Conservation (phyloP, 176 grass and related monocot genomes). For the Tillandsia fasciculata region DNA sequence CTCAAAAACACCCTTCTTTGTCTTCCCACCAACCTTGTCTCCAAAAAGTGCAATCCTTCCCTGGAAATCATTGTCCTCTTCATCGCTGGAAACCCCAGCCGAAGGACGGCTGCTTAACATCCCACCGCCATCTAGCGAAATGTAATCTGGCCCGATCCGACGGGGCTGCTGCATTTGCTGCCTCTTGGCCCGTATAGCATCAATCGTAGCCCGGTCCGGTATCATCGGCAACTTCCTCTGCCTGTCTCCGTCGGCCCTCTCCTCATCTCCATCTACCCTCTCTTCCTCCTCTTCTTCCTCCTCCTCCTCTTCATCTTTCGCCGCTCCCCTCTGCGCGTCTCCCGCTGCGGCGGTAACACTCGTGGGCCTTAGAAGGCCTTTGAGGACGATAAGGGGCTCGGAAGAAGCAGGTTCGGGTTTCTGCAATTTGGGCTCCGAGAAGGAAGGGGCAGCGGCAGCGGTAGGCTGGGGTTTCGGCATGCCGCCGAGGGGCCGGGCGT, state of each 20-base stretch:
- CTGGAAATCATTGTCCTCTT: slow-evolving; percentile 61
- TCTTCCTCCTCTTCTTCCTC: slow-evolving; percentile 35
- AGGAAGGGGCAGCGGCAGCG: slow-evolving; percentile 1
- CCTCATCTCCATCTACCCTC: slow-evolving; percentile 15
- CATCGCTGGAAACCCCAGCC: slow-evolving; percentile 64
- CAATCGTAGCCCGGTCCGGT: slow-evolving; percentile 71
- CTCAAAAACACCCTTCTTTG: slow-evolving; percentile 54
- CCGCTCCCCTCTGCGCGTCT: slow-evolving; percentile 21
- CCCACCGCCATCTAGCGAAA: slow-evolving; percentile 68
- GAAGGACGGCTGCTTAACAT: slow-evolving; percentile 55
- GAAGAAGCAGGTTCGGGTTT: slow-evolving; percentile 11
- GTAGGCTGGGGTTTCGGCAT: slow-evolving; percentile 31
- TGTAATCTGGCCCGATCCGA: slow-evolving; percentile 65
- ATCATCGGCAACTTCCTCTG: slow-evolving; percentile 39
- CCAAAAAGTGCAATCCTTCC: slow-evolving; percentile 65
- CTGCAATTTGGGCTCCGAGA: slow-evolving; percentile 18
- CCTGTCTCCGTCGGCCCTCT: slow-evolving; percentile 7
- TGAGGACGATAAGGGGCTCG: slow-evolving; percentile 62
- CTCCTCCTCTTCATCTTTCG: slow-evolving; percentile 21
- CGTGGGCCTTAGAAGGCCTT: slow-evolving; percentile 75
- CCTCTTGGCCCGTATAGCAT: slow-evolving; percentile 77
- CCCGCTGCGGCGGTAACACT: slow-evolving; percentile 11
- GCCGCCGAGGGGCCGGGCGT: slow-evolving; percentile 62
- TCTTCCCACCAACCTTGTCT: slow-evolving; percentile 25
- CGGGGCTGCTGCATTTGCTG: slow-evolving; percentile 75